phyloP scores from a whole-genome alignment of 768 basidiomycete species.

The Xerocomellus amylosporus region DNA sequence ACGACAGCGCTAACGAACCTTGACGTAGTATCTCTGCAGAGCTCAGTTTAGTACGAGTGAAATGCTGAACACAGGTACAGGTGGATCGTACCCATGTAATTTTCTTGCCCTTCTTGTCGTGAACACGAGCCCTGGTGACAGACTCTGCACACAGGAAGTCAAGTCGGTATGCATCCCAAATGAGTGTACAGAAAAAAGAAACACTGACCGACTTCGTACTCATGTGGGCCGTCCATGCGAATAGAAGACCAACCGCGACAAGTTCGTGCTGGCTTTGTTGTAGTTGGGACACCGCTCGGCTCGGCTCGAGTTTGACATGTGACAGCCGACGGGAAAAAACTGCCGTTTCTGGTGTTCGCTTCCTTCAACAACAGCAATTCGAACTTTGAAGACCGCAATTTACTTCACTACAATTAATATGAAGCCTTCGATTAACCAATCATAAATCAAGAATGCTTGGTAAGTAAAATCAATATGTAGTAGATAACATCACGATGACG shows the following conservation, averaged over 20 bases:
- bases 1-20: constrained; percentile 39
- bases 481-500: not conserved
- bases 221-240: constrained; percentile 40
- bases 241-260: constrained; percentile 8
- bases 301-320: not conserved
- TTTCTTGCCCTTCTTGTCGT: constrained; percentile 43
- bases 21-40: constrained; percentile 54
- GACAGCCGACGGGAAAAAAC: constrained; percentile 10
- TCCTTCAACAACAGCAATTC: not conserved
- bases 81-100: constrained; percentile 46
- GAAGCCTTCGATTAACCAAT: not conserved
- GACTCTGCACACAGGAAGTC: constrained; percentile 40
- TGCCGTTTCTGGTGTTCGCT: constrained; percentile 15
- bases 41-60: constrained; percentile 12
- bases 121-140: constrained; percentile 51
- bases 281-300: no score
- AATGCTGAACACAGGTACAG: constrained; percentile 2
- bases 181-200: not conserved
- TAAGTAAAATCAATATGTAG: constrained; percentile 6
- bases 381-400: not conserved
- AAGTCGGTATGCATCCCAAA: not conserved
- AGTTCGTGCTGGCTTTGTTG: not conserved
- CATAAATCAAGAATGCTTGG: not conserved
- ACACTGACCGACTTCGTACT: constrained; percentile 68
- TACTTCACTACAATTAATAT: constrained; percentile 11